Evolutionary conservation across 352 stramenopile species (phyloP).

Genomic region (Thalassiosira mediterranea): DNA sequence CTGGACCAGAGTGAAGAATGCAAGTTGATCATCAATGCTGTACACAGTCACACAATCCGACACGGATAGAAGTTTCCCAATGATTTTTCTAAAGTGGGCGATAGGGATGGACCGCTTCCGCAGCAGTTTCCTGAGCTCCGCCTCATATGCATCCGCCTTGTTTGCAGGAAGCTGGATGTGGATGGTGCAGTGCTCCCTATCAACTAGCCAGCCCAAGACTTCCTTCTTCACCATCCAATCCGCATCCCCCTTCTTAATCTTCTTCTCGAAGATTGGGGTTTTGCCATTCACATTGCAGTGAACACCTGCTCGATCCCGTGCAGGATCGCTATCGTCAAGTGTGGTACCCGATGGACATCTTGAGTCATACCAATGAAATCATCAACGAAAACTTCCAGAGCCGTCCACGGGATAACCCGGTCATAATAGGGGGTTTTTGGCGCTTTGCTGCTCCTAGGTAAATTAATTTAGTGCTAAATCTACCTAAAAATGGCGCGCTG

Average conservation of each 20-base stretch:
- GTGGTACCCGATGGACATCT: neutral
- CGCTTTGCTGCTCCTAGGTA: too few species aligned
- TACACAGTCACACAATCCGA: too few species aligned
- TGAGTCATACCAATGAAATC: slow-evolving; percentile 20
- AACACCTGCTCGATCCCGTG: slow-evolving; percentile 13
- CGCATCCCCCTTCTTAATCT: neutral
- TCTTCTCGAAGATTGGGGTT: neutral
- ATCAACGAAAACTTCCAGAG: slow-evolving; percentile 20
- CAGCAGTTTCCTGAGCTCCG: neutral
- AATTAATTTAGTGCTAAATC: too few species aligned
- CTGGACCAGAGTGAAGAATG: too few species aligned
- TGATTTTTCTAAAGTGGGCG: neutral
- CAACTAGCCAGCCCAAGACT: neutral
- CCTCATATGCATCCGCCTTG: neutral
- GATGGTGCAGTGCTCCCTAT: neutral
- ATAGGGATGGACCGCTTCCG: neutral
- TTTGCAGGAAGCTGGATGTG: neutral
- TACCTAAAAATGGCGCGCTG: too few species aligned
- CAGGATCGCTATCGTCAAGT: slow-evolving; percentile 2
- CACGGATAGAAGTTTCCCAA: neutral
- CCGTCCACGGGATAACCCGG: slow-evolving; percentile 10
- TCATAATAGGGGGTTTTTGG: too few species aligned
- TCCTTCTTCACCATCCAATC: neutral
- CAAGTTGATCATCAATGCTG: too few species aligned
- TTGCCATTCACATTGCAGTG: neutral